Base-by-base conservation (phyloP, 1,284 basidiomycete genomes). In the Cutaneotrichosporon sp. region DNA sequence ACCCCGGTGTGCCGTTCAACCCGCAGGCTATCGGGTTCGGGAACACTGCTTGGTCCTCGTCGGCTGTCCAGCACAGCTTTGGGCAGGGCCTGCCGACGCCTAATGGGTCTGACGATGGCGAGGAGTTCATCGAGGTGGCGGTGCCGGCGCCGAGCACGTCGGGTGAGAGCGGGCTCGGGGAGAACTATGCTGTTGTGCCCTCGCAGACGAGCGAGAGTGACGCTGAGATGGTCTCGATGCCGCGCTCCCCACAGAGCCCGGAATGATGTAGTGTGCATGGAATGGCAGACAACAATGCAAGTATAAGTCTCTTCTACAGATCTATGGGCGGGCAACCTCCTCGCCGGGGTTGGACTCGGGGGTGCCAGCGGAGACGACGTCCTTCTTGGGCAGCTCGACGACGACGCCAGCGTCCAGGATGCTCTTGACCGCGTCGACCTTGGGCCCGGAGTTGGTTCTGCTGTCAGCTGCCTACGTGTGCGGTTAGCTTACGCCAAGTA, bases 381-480 rank as follows among this genome's bases (percentile, higher is more conserved):
- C 55, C 38, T 61, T 55, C 27, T 45, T 43, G 11, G 74, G 73
- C 18, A 62, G 60, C 46, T 72, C 74, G 24, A 76, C 68, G 3
- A 36, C 24, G 46, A 78, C 70, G 0, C 78, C 78, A 36, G 61
- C 66, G 63, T 74, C 69, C 38, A 79, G 59, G 29, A 74, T 60
- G 29, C 52, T 50, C 56, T 66, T 69, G 14, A 78, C 70, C 25
- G 71, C 73, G 11, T 76, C 72, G 9, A 76, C 60, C 53, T 73
- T 70, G n/a, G 70, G 67, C 5, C 74, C 62, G 7, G 29, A 56
- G 34, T 69, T 70, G 3, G 60, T 69, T 42, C 73, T 74, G 54
- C 4, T 16, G 57, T 66, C 57, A 61, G 59, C 62, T 14, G 24
- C 13, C 9, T 1, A 20, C 4, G 11, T 9, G 14, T 27, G 14